A percentile compares a stretch with the other conserved stretches of the same genome.
Evolutionary conservation across 495 filamentous ascomycete genomes (phyloP).

Genomic region (Letharia lupina): DNA sequence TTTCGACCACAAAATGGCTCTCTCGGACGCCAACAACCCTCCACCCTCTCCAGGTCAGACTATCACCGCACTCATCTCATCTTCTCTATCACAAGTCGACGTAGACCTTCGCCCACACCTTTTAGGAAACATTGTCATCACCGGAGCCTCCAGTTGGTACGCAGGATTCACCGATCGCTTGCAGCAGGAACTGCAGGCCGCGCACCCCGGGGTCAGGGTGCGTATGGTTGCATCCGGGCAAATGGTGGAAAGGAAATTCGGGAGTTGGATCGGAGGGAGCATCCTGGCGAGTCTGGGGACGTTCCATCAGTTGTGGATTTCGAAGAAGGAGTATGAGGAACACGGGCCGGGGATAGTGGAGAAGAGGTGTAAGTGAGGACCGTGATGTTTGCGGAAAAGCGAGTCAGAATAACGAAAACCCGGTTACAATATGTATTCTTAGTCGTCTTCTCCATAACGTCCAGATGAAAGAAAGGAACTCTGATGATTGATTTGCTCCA

Average conservation of each 20-base stretch:
- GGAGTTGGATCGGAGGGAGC: conserved; percentile 92
- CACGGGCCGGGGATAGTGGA: conserved; percentile 52
- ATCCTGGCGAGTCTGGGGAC: conserved; percentile 92
- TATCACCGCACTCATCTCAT: conserved; percentile 69
- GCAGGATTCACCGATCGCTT: conserved; percentile 86
- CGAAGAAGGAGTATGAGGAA: conserved; percentile 56
- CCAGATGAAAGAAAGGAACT: background rate
- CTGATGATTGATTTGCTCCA: no score
- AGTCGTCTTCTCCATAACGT: background rate
- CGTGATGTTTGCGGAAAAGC: background rate
- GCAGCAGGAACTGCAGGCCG: conserved; percentile 66
- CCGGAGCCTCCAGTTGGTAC: conserved; percentile 73
- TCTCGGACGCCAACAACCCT: conserved; percentile 40
- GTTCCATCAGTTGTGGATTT: conserved; percentile 99
- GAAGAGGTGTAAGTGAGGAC: conserved; percentile 48
- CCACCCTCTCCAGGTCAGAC: conserved; percentile 59
- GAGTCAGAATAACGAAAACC: background rate
- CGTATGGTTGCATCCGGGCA: conserved; percentile 79
- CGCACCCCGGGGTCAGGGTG: conserved; percentile 75
- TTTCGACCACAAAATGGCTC: conserved; percentile 70
- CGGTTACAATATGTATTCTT: background rate
- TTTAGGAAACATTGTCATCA: conserved; percentile 85
- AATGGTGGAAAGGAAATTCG: conserved; percentile 77
- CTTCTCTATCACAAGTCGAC: conserved; percentile 69
- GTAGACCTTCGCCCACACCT: conserved; percentile 79